A percentile compares a stretch with the other conserved stretches of the same genome.
These are phyloP conservation scores for Aurantiochytrium sp. DNA, from an alignment of 108 stramenopile species.

Conservation along the genomic window DNA sequence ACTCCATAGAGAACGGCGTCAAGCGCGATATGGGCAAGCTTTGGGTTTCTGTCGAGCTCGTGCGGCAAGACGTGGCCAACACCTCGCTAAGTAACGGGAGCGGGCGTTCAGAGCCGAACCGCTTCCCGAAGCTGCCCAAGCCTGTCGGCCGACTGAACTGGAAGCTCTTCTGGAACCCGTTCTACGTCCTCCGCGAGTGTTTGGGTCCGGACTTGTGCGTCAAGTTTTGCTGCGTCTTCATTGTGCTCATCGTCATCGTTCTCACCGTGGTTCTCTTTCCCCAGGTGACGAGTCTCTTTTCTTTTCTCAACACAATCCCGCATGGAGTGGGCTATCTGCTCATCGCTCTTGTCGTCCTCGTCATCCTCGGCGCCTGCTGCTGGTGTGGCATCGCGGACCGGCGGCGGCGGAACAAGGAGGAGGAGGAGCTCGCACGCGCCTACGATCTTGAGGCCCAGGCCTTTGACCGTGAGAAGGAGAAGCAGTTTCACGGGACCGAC, in stretches of 20 bases:
- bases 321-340: not conserved
- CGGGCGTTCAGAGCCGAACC: constrained; percentile 56
- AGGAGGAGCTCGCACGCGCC: not conserved
- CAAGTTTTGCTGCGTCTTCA: constrained; percentile 35
- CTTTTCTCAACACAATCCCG: not conserved
- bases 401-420: not conserved
- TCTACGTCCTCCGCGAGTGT: constrained; percentile 41
- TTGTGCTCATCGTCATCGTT: not conserved
- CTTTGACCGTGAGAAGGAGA: not conserved
- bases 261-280: constrained; percentile 38
- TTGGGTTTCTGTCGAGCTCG: constrained; percentile 32
- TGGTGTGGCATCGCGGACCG: not conserved
- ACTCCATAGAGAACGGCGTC: constrained; percentile 17
- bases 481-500: not conserved
- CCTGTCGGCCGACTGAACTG: constrained; percentile 50
- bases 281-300: not conserved
- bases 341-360: not conserved
- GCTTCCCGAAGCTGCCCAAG: constrained; percentile 49
- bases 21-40: constrained; percentile 29
- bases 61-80: constrained; percentile 51
- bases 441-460: not conserved
- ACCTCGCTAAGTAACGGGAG: constrained; percentile 34
- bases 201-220: constrained; percentile 40
- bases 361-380: not conserved
- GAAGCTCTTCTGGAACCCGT: constrained; percentile 47